phyloP scores from a whole-genome alignment of 2,329 filamentous ascomycete genomes.

The Phialophora verrucosa region DNA sequence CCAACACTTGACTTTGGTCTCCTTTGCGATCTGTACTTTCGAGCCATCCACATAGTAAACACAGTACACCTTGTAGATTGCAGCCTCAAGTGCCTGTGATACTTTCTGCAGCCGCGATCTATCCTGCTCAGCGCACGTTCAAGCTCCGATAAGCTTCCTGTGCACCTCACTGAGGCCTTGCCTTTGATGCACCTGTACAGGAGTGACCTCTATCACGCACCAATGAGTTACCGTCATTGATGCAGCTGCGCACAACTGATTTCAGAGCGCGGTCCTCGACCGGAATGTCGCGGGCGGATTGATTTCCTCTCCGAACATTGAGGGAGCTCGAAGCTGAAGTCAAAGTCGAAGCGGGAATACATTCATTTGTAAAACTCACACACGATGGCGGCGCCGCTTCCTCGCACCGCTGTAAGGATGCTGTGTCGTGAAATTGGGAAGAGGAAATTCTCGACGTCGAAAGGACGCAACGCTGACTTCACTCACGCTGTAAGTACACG shows the following conservation, averaged over 20 bases:
- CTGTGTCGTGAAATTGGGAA: not conserved
- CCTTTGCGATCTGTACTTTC: not conserved
- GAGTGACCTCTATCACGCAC: not conserved
- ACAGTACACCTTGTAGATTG: not conserved
- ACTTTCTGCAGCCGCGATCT: not conserved
- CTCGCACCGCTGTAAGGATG: slow-evolving; percentile 1
- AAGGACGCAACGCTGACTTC: slow-evolving; percentile 59
- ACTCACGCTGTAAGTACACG: slow-evolving; percentile 60
- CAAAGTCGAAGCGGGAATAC: not conserved
- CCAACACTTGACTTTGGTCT: too few species aligned
- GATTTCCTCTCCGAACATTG: not conserved
- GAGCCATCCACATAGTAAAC: not conserved
- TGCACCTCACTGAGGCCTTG: not conserved
- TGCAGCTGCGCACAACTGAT: not conserved
- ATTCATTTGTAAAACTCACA: not conserved
- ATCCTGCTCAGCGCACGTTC: not conserved
- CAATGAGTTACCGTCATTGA: not conserved
- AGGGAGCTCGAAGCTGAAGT: not conserved
- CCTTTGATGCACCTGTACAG: not conserved
- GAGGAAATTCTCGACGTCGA: slow-evolving; percentile 52
- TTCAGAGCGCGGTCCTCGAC: not conserved
- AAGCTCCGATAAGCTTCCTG: not conserved
- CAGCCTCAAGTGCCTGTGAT: not conserved
- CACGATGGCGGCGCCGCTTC: slow-evolving; percentile 1
- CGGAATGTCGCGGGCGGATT: not conserved